Percentiles rank a stretch among this genome's conserved stretches.
Evolutionary conservation across 2,329 filamentous ascomycete genomes (phyloP).

Genomic region (Fusarium acutatum): DNA sequence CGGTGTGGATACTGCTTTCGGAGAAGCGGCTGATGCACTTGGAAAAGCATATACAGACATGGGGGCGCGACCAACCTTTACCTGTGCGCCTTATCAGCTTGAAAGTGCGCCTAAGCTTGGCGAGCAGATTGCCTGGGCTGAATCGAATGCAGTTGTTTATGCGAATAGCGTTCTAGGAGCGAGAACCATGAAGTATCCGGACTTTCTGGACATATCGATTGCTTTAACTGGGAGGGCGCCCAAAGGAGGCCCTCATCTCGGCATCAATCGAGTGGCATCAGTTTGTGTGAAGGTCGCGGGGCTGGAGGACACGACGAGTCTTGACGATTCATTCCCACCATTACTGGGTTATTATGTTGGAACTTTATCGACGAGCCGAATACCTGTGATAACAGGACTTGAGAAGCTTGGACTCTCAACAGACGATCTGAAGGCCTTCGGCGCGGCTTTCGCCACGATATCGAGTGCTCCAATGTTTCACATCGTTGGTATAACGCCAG

Average conservation of each 20-base stretch:
- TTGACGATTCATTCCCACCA: slow-evolving; percentile 32
- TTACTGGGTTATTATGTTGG: slow-evolving; percentile 31
- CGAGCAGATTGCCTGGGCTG: slow-evolving; percentile 29
- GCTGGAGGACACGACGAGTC: slow-evolving; percentile 26
- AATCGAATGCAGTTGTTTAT: slow-evolving; percentile 35
- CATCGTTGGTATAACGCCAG: slow-evolving; percentile 28
- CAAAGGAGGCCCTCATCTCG: slow-evolving; percentile 12
- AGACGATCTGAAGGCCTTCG: slow-evolving; percentile 34
- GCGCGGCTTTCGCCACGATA: slow-evolving; percentile 30
- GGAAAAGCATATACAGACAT: slow-evolving; percentile 27
- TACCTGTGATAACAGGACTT: slow-evolving; percentile 24
- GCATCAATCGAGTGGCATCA: slow-evolving; percentile 14
- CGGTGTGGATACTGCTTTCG: slow-evolving; percentile 11
- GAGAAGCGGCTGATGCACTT: slow-evolving; percentile 14
- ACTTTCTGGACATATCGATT: slow-evolving; percentile 28
- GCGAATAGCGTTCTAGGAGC: slow-evolving; percentile 35
- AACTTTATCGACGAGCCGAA: slow-evolving; percentile 10
- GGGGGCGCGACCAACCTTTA: slow-evolving; percentile 25
- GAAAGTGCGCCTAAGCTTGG: slow-evolving; percentile 17
- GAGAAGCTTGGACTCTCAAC: slow-evolving; percentile 2
- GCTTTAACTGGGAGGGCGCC: slow-evolving; percentile 33
- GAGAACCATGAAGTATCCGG: slow-evolving; percentile 31
- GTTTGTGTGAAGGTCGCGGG: slow-evolving; percentile 28
- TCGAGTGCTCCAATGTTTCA: slow-evolving; percentile 37
- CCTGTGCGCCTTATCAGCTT: slow-evolving; percentile 34